Evolutionary conservation across 306 rosid genomes (phyloP).

Genomic region (Trichosanthes truncata): DNA sequence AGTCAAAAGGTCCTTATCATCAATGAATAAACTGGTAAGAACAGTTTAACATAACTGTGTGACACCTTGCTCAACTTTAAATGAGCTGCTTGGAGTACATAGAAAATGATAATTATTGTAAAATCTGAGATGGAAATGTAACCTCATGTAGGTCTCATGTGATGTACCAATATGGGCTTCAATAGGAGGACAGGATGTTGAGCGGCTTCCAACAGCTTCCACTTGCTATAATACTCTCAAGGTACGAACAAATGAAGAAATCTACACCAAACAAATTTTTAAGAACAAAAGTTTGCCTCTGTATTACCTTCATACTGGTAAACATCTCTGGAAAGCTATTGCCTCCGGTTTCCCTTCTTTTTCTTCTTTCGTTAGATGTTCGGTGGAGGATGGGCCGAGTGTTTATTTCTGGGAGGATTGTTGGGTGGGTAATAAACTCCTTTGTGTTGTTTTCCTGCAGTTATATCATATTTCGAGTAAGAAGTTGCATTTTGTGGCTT

Average conservation of each 20-base stretch:
- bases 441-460: no score
- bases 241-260: conserved; percentile 35
- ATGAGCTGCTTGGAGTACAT: background rate
- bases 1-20: background rate
- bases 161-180: conserved; percentile 89
- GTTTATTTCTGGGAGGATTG: no score
- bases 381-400: no score
- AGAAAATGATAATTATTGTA: background rate
- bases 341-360: no score
- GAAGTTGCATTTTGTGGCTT: no score
- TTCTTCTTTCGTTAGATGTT: no score
- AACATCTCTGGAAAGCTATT: no score
- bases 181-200: conserved; percentile 93
- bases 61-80: background rate
- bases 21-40: background rate
- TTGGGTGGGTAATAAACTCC: no score
- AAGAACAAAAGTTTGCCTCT: background rate
- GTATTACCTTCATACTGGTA: no score
- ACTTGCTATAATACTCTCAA: conserved; percentile 96
- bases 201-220: conserved; percentile 97
- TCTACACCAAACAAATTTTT: background rate
- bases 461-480: no score
- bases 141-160: conserved; percentile 56
- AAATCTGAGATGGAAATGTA: background rate
- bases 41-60: background rate